phyloP scores from a whole-genome alignment of 106 monocot genomes.

The Triglochin maritima region DNA sequence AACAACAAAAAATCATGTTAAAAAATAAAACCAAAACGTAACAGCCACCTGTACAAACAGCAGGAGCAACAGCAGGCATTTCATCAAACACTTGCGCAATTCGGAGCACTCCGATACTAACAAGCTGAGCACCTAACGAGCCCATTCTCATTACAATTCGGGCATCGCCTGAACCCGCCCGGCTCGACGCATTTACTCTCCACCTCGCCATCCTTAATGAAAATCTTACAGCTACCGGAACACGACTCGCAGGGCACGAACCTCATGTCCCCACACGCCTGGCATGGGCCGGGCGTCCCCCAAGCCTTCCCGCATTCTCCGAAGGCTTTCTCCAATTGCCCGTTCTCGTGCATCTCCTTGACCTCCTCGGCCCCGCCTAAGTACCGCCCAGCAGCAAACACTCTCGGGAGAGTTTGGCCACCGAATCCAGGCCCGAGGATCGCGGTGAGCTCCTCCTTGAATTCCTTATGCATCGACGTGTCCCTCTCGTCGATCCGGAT shows the following conservation, averaged over 20 bases:
- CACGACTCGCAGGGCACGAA: conserved; percentile 64
- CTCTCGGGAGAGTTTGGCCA: conserved; percentile 39
- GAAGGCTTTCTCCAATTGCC: conserved; percentile 29
- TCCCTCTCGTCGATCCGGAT: conserved; percentile 76
- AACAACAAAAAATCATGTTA: too few species aligned
- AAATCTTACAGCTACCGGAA: conserved; percentile 76
- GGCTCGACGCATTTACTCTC: conserved; percentile 10
- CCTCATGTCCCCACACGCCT: conserved; percentile 40
- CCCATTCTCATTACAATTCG: conserved; percentile 83
- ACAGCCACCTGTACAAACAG: too few species aligned
- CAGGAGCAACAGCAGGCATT: too few species aligned
- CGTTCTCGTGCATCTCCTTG: conserved; percentile 45
- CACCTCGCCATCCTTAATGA: conserved; percentile 27
- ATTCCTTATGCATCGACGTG: conserved; percentile 64
- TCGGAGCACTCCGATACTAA: not conserved
- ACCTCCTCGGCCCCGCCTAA: conserved; percentile 69
- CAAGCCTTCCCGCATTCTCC: conserved; percentile 29
- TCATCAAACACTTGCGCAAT: too few species aligned
- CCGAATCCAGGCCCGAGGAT: conserved; percentile 30
- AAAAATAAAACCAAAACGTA: too few species aligned
- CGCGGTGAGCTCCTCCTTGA: conserved; percentile 51
- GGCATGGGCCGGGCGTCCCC: conserved; percentile 12
- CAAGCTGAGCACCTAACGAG: conserved; percentile 68
- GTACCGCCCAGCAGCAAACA: conserved; percentile 53
- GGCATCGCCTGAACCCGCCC: conserved; percentile 50